Evolutionary conservation across 2,329 filamentous ascomycete species (phyloP), one percentile per base, ranked within the genome.

Genomic region (Aspergillus pseudoglaucus): DNA sequence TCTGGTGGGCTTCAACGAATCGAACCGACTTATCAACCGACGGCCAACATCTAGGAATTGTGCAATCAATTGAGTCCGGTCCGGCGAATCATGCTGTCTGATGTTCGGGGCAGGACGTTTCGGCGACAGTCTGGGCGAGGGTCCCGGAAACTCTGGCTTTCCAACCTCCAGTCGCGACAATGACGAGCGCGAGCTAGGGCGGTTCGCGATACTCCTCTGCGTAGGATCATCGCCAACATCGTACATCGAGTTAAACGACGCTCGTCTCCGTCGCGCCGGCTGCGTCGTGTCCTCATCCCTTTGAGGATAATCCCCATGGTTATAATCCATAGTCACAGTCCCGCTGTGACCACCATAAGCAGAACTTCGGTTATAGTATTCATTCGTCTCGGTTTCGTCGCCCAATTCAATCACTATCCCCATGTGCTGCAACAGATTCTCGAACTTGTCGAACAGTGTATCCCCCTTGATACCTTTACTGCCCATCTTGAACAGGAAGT

Each of bases 401-500:
- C 73, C 71, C 48, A 84, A 79, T 52, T 88, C 83, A 46, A 93
- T 74, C 38, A 82, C 76, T 53, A 91, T 89, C 18, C 84, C 83
- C 76, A 89, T 82, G 44, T 80, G 77, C 14, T 71, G 73, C 54
- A 94, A 74, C 50, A 88, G 75, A 48, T 78, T 73, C 64, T 83
- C 79, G 59, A 93, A 90, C 56, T 85, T 86, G 49, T 85, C 80
- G 53, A 81, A 76, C 23, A 94, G 73, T 4, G 76, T 76, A 42
- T 77, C 68, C 42, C 79, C 78, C 48, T 76, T 75, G 59, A 81
- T 56, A 39, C 59, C 61, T 51, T 69, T 77, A 51, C 82, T 83
- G 45, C 87, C 86, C 63, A 95, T 82, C 59, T 84, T 84, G 64
- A 93, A 88, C 47, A 95, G 71, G 59, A 94, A 83, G 53, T 85